Evolutionary conservation across 2,329 filamentous ascomycete genomes (phyloP).

Genomic region (Colletotrichum chlorophyti): DNA sequence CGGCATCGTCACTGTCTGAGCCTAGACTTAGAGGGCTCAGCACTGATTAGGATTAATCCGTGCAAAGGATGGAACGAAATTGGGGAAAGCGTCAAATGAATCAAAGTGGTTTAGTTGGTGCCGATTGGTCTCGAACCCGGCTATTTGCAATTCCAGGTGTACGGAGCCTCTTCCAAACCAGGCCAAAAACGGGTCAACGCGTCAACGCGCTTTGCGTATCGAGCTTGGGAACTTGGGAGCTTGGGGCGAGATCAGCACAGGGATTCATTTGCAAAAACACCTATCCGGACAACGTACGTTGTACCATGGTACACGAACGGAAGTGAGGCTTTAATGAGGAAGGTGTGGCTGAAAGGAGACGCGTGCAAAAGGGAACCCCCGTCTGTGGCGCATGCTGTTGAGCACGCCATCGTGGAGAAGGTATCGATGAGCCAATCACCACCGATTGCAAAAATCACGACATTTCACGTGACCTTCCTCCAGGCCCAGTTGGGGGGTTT

Average conservation of each 20-base stretch:
- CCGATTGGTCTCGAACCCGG: too few relatives aligned
- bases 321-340: constrained; percentile 6
- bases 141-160: background rate
- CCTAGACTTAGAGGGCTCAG: background rate
- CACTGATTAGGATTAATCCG: constrained; percentile 6
- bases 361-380: background rate
- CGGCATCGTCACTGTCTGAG: constrained; percentile 10
- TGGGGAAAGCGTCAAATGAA: constrained; percentile 2
- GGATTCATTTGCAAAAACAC: background rate
- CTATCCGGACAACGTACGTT: background rate
- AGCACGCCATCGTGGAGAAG: constrained; percentile 27
- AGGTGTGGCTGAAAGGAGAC: background rate
- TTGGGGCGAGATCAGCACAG: constrained; percentile 3
- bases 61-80: background rate
- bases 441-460: constrained; percentile 28
- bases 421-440: constrained; percentile 20
- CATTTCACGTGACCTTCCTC: constrained; percentile 29
- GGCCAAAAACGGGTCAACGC: constrained; percentile 4
- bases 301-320: too few relatives aligned
- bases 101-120: constrained; percentile 13
- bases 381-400: background rate
- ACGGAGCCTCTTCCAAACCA: background rate
- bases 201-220: constrained; percentile 10
- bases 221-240: background rate
- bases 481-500: constrained; percentile 15